Evolutionary conservation across 345 rosid genomes (phyloP).

Genomic region (Chamaenerion angustifolium): DNA sequence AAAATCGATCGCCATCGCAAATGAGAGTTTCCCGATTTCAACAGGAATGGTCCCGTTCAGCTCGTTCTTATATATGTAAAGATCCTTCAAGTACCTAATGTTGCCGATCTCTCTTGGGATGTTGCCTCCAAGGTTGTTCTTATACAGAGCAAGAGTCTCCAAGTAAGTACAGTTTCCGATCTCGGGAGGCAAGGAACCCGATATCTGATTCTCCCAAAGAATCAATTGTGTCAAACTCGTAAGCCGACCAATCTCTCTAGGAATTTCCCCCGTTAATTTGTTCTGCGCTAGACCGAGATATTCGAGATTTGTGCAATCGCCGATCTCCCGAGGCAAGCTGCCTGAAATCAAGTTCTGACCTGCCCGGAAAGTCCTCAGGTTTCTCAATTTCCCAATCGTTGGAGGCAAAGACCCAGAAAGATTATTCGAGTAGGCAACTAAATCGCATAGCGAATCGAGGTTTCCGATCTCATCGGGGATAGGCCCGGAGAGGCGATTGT

Average conservation of each 20-base stretch:
- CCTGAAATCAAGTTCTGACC: conserved; percentile 86
- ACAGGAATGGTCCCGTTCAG: conserved; percentile 66
- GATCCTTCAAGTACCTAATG: conserved; percentile 23
- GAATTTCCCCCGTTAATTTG: conserved; percentile 41
- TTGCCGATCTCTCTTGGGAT: conserved; percentile 55
- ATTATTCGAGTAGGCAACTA: conserved; percentile 61
- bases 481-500: conserved; percentile 66
- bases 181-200: conserved; percentile 60
- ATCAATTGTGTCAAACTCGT: conserved; percentile 39
- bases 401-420: conserved; percentile 53
- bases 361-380: conserved; percentile 44
- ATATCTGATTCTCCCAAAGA: conserved; percentile 64
- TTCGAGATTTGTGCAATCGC: conserved; percentile 46
- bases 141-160: conserved; percentile 56
- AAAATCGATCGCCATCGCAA: conserved; percentile 60
- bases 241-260: conserved; percentile 64
- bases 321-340: conserved; percentile 58
- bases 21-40: conserved; percentile 68
- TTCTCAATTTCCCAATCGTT: conserved; percentile 52
- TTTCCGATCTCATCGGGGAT: conserved; percentile 57
- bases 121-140: conserved; percentile 57
- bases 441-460: conserved; percentile 40
- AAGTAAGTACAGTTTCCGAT: conserved; percentile 56
- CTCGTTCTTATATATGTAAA: conserved; percentile 58
- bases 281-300: conserved; percentile 88